phyloP scores from a whole-genome alignment of 2,329 filamentous ascomycete species.

The Macrophomina pseudophaseolina region DNA sequence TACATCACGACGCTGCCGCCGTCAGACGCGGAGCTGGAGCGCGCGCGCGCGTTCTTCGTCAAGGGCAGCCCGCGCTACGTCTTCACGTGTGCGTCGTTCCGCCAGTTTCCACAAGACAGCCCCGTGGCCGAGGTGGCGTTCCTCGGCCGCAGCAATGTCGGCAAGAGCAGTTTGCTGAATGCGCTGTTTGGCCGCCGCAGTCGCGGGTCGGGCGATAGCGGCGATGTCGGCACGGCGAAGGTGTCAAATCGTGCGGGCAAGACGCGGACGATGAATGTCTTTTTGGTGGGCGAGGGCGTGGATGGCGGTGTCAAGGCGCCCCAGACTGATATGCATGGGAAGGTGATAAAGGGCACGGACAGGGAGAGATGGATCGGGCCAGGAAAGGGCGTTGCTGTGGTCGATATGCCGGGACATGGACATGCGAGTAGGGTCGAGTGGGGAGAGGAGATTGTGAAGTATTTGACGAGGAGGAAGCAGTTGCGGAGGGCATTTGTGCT shows the following conservation, averaged over 20 bases:
- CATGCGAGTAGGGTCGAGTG: conserved; percentile 65
- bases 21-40: conserved; percentile 45
- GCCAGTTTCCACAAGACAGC: conserved; percentile 59
- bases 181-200: conserved; percentile 54
- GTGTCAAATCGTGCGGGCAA: conserved; percentile 59
- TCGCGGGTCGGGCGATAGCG: conserved; percentile 34
- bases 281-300: conserved; percentile 51
- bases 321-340: conserved; percentile 10
- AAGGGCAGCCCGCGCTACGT: conserved; percentile 57
- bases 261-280: conserved; percentile 70
- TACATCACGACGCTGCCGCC: conserved; percentile 29
- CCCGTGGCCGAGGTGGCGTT: conserved; percentile 67
- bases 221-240: conserved; percentile 54
- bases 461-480: conserved; percentile 66
- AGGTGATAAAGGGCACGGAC: conserved; percentile 23
- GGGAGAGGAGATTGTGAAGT: conserved; percentile 72
- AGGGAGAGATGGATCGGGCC: conserved; percentile 44
- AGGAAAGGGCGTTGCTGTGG: conserved; percentile 57
- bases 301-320: conserved; percentile 23
- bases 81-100: conserved; percentile 66
- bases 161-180: conserved; percentile 71
- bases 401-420: conserved; percentile 77
- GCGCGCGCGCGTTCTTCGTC: conserved; percentile 53
- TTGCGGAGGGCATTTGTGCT: conserved; percentile 68
- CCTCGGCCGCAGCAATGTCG: conserved; percentile 72